Percentiles rank a stretch among this genome's conserved stretches.
Evolutionary conservation across 192 early-diverging fungal species (phyloP).

Genomic region (Globomyces pollinis-pini): DNA sequence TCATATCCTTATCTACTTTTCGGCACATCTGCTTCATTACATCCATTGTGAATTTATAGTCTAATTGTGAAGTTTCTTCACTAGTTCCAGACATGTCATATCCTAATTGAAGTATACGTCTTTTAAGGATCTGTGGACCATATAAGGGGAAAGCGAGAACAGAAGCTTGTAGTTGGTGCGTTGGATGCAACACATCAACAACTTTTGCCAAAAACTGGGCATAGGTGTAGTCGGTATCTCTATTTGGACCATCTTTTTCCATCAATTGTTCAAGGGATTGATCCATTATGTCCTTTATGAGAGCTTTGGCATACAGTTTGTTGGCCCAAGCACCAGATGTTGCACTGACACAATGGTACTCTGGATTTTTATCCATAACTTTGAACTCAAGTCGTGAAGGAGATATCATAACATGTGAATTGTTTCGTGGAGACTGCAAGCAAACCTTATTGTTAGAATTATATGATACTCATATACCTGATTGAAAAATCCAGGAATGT

Average conservation of each 20-base stretch:
- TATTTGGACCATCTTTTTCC: not conserved
- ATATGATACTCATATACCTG: conserved; percentile 27
- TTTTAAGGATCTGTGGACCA: conserved; percentile 29
- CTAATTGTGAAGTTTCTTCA: conserved; percentile 25
- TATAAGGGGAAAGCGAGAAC: conserved; percentile 38
- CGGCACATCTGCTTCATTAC: conserved; percentile 31
- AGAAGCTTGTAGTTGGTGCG: conserved; percentile 34
- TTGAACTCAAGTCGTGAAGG: conserved; percentile 19
- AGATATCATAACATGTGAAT: conserved; percentile 1
- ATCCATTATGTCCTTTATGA: conserved; percentile 17
- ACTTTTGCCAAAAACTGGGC: conserved; percentile 28
- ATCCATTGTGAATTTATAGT: conserved; percentile 22
- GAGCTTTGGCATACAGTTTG: conserved; percentile 10
- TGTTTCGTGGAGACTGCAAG: not conserved
- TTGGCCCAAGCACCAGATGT: conserved; percentile 19
- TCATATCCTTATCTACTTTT: conserved; percentile 27
- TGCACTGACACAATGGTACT: conserved; percentile 27
- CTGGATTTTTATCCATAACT: not conserved
- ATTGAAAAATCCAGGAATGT: conserved; percentile 33
- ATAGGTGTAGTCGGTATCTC: conserved; percentile 22
- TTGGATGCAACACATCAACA: conserved; percentile 41
- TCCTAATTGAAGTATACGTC: conserved; percentile 25
- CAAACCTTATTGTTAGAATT: not conserved
- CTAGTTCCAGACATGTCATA: conserved; percentile 27
- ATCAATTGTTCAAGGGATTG: conserved; percentile 29